Evolutionary conservation across 139 green algal species (phyloP), one percentile per base, ranked within the genome.

Genomic region (Tetraselmis striata): DNA sequence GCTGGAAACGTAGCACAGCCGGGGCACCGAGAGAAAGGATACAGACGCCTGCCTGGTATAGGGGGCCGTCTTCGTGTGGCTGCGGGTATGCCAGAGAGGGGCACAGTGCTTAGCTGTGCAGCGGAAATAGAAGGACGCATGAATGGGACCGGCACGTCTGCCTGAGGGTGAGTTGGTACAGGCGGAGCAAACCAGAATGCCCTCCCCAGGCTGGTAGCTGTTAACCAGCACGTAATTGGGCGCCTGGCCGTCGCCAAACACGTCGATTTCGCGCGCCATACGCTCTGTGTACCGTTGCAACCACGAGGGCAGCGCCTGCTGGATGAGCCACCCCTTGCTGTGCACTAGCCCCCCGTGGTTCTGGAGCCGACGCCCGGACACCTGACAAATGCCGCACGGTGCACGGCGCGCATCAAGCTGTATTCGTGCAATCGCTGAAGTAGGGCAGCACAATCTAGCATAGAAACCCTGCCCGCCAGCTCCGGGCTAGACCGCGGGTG

Each of bases 191-290:
- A 67, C 88, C 88, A 93, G 82, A 59, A 95, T 95, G 59, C 91
- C 91, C n/a, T 91, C 83, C 0, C 91, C 91, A 5, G 90, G 86
- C 23, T 77, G 22, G 83, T 95, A 95, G 0, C 79, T 80, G 67
- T 95, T 95, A 28, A 95, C 82, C 0, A 95, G 86, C 58, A 95
- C 90, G 58, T 95, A 89, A 75, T 95, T 95, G 26, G 91, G 81
- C 0, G 75, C 30, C 1, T 29, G 25, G 1, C 83, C 84, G 18
- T 27, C 59, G 30, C 81, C 31, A 32, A 81, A 83, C 1, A 86
- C 59, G 0, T 2, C 23, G 2, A 81, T 86, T 29, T 88, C 74
- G 0, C 78, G 30, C 25, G 82, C 29, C 58, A 95, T 30, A 11
- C 83, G 84, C 0, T 23, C 1, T 18, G 86, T 30, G 29, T 92